phyloP scores from a whole-genome alignment of 106 monocot species.

The Allium fistulosum region DNA sequence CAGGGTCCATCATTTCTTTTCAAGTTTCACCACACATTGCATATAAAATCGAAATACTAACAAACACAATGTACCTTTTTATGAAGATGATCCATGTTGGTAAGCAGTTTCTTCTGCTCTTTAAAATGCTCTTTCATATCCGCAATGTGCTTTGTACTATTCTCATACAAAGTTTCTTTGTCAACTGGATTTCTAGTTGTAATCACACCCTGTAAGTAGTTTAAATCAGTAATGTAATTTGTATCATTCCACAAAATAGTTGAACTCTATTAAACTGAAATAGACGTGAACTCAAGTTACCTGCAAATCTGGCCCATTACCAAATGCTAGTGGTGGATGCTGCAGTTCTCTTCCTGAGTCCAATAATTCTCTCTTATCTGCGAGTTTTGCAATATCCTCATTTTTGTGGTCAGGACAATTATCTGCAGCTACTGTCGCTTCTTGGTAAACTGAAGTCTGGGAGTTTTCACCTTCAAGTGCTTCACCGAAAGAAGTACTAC shows the following conservation, averaged over 20 bases:
- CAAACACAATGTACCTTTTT: conserved; percentile 46
- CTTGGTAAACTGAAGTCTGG: conserved; percentile 12
- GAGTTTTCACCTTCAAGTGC: conserved; percentile 29
- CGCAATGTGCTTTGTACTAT: conserved; percentile 18
- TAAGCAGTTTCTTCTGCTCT: conserved; percentile 45
- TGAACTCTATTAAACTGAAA: not conserved
- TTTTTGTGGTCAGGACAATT: not conserved
- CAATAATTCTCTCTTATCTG: not conserved
- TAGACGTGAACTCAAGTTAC: conserved; percentile 12
- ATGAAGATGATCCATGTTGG: conserved; percentile 55
- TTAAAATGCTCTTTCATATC: conserved; percentile 40
- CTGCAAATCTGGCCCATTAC: conserved; percentile 8
- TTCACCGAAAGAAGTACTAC: conserved; percentile 49
- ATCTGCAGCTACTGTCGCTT: conserved; percentile 8
- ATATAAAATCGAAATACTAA: not conserved
- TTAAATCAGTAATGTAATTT: no score
- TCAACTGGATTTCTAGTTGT: conserved; percentile 3
- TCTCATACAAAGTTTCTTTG: conserved; percentile 11
- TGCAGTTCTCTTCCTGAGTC: conserved; percentile 10
- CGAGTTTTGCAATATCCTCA: conserved; percentile 1
- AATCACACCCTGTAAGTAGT: conserved; percentile 6
- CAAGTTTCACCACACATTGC: not conserved
- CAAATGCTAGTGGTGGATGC: conserved; percentile 1
- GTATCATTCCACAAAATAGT: no score
- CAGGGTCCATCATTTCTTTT: not conserved